Base-by-base conservation (phyloP, 163 green algal genomes). In the Prototheca cutis region DNA sequence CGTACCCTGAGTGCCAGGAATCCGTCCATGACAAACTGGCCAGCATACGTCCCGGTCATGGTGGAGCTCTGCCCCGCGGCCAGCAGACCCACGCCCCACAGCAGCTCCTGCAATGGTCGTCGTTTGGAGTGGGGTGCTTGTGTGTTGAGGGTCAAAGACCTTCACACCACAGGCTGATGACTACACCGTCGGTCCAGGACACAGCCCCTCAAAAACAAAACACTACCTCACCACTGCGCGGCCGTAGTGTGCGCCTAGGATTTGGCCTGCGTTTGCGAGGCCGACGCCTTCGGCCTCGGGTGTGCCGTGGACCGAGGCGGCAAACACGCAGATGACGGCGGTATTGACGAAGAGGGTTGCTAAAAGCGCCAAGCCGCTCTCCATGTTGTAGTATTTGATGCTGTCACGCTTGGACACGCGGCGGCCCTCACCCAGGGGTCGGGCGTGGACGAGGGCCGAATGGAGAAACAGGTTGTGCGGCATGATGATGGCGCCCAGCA, bases 391-490 rank as follows among this genome's bases (percentile, higher is more conserved):
- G 71, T 96, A 96, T 17, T 65, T 55, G 19, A 94, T 62, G 15
- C 74, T 74, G 62, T 92, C 80, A 30, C 57, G 36, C 25, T 23
- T 19, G 18, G 10, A 32, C 29, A 40, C 52, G 28, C 15, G 15
- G 8, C 19, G 6, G 19, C 49, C 49, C 10, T 33, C 23, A 6
- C 25, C 25, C 27, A 56, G 27, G 13, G 29, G 21, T 53, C 80
- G 49, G 40, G 67, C 72, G 28, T 84, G 80, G 39, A 95, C 88
- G 48, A 96, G 74, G 1, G 87, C 88, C 8, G 72, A 87, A 73
- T 95, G 87, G 23, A 95, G 76, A 74, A 87, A 96, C 59, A 94
- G 82, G 78, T 96, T 96, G 80, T 95, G 87, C 1, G 88, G 88
- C 88, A 94, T 95, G 65, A 95, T 82, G 39, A 92, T 53, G 15